A percentile compares a stretch with the other conserved stretches of the same genome.
These are phyloP conservation scores for Fusarium coffeatum DNA, from an alignment of 2,329 filamentous ascomycete species.

Conservation along the genomic window DNA sequence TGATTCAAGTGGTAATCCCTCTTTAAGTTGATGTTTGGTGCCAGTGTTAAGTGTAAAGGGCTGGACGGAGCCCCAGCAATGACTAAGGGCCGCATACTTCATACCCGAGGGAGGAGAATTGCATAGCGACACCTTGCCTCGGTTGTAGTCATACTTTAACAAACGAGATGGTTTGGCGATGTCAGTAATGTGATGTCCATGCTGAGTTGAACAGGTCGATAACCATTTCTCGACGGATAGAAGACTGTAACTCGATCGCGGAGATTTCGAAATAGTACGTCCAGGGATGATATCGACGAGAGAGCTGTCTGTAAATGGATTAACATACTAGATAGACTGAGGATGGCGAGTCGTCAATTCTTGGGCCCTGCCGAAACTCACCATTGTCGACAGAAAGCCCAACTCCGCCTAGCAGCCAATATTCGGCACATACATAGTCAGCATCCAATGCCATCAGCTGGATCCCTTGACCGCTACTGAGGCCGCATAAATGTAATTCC, in stretches of 20 bases:
- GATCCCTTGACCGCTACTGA: fast-evolving
- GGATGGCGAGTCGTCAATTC: too few relatives aligned
- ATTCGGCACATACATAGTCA: too few relatives aligned
- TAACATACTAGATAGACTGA: too few relatives aligned
- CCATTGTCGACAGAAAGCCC: not conserved
- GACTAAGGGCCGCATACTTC: not conserved
- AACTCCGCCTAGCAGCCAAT: not conserved
- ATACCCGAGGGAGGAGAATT: fast-evolving
- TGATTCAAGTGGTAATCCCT: fast-evolving
- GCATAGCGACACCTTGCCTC: fast-evolving
- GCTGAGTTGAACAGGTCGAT: not conserved
- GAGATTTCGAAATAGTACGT: fast-evolving
- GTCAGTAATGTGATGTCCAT: not conserved
- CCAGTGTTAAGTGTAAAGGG: not conserved
- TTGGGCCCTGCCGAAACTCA: fast-evolving
- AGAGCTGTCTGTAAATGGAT: too few relatives aligned
- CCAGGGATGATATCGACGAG: too few relatives aligned
- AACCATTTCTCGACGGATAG: not conserved
- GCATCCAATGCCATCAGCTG: not conserved
- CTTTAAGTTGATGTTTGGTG: fast-evolving
- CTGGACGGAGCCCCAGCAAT: not conserved
- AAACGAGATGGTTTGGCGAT: not conserved
- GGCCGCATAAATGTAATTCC: too few relatives aligned
- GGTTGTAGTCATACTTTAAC: not conserved
- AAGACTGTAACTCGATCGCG: not conserved